Evolutionary conservation across 352 stramenopile species (phyloP), one percentile per base, ranked within the genome.

Genomic region (Peronospora destructor): DNA sequence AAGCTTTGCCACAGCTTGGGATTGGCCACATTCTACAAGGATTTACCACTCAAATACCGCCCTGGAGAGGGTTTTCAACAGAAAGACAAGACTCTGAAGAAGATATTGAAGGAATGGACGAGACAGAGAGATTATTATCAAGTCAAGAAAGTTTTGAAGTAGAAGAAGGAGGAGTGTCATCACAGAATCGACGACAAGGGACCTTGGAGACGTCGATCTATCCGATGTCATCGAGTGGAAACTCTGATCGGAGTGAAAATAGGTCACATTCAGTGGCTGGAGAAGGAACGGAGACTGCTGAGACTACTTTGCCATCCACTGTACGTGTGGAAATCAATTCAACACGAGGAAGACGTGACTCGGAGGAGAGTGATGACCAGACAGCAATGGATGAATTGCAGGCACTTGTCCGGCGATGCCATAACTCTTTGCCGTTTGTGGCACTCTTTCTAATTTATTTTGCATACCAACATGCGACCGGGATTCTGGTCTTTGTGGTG

Each of bases 401-500:
- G 38, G 55, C 56, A 11, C 59, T 91, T 10, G 74, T 87, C 16
- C 71, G 74, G n/a, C 69, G 76, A 2, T 84, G 71, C 45, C 71
- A 89, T 54, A 73, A 87, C 59, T 81, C 76, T 25, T 57, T 89
- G 53, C 81, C 81, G 16, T 91, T 91, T 56, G 32, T 81, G 4
- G 75, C 66, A 7, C 45, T 91, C 7, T 79, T 91, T 19, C 28
- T 89, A 8, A 52, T 89, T 19, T 89, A 88, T 56, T 85, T 91
- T 63, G 69, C 77, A 26, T 89, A 87, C 52, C 70, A 87, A 58
- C 81, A 91, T 59, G 68, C 71, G 7, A 79, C 61, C 11, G 81
- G 76, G 4, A 86, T 91, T 26, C 40, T 81, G 30, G 68, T 86
- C 10, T 82, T 87, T 53, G 60, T 74, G 26, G 51, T 87, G 14